Conservation (phyloP, 257 asterid genomes). For the Solanum chmielewskii region DNA sequence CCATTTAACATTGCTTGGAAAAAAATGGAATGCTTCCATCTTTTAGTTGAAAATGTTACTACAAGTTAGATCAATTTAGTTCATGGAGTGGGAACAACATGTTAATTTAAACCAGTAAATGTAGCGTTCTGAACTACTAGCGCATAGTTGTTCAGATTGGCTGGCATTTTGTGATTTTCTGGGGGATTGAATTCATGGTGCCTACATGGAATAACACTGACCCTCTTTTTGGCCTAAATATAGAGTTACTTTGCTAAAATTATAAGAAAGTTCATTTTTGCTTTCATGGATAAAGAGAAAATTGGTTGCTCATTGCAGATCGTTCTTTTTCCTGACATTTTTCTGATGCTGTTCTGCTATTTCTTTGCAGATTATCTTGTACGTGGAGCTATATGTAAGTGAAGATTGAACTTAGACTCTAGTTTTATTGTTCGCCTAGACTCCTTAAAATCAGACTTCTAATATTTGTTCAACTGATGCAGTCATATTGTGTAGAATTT, state of each 20-base stretch:
- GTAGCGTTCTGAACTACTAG: background rate
- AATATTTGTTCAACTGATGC: slow-evolving; percentile 10
- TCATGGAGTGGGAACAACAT: background rate
- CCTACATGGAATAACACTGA: background rate
- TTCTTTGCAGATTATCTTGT: slow-evolving; percentile 58
- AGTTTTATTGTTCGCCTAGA: background rate
- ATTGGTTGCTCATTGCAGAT: background rate
- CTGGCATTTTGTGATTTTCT: background rate
- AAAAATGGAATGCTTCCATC: background rate
- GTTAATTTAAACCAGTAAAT: background rate
- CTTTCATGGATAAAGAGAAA: background rate
- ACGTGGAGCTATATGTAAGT: slow-evolving; percentile 78
- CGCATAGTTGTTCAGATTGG: background rate
- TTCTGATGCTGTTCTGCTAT: background rate
- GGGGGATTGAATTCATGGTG: background rate
- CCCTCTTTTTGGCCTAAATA: background rate
- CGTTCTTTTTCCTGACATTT: background rate
- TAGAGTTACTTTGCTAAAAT: background rate
- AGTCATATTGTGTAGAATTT: slow-evolving; percentile 75
- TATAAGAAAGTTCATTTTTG: background rate
- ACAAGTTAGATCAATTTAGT: background rate
- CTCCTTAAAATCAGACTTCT: background rate
- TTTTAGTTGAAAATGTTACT: background rate
- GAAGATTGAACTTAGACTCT: background rate
- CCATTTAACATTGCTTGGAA: background rate